Evolutionary conservation across 257 asterid species (phyloP), one percentile per base, ranked within the genome.

Genomic region (Mentha longifolia): DNA sequence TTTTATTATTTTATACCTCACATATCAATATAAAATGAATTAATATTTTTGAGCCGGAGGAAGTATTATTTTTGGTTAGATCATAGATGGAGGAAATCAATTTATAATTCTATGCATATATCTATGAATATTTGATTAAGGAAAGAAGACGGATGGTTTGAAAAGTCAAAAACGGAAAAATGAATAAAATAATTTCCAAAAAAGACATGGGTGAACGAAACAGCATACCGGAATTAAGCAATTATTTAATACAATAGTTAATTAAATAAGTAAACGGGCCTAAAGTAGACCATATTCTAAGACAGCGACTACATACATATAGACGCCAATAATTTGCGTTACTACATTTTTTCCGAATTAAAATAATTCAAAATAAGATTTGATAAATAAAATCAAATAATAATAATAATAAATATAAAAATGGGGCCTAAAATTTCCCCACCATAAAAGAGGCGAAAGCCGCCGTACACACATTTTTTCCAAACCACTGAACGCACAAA

Each of bases 321-420:
- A 25, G 1, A 25, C 88, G 83, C 72, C 84, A 79, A 78, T 83
- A 80, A 70, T 75, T 70, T 50, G 79, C 85, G 76, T 79, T 66
- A 80, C 81, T 80, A 78, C 59, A 37, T 25, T 25, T 25, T 58
- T 54, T 39, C 31, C 33, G 3, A 56, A 56, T 57, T 20, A 43
- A 7, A 15, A n/a, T 11, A 41, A 55, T 35, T 39, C 2, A 9
- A 28, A 37, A 68, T 63, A 42, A 15, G 25, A 43, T 42, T 16
- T 37, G 6, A 37, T 47, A 28, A 15, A 46, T 62, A 0, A 20
- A 35, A 16, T 30, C n/a, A n/a, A n/a, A n/a, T n/a, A n/a, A n/a
- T n/a, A n/a, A n/a, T n/a, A n/a, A n/a, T n/a, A n/a, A n/a, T 5
- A 49, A 51, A 59, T 33, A 33, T 2, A 15, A 25, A 17, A 58